Evolutionary conservation across 2,329 filamentous ascomycete genomes (phyloP).

Genomic region (Ascomycota sp.): DNA sequence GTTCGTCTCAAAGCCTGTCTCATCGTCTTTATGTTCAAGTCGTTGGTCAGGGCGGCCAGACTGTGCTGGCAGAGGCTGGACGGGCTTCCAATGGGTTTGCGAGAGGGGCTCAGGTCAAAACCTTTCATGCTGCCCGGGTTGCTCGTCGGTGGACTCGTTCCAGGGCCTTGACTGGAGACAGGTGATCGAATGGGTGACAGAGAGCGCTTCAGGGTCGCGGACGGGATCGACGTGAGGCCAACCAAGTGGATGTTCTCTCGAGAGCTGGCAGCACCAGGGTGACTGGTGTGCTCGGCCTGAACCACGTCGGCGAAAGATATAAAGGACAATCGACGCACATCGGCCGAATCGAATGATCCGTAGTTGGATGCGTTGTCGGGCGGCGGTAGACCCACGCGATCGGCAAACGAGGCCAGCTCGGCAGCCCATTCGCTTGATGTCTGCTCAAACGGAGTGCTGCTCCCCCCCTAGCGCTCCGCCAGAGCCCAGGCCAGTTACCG

Average conservation of each 20-base stretch:
- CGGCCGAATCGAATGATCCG: constrained; percentile 51
- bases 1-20: constrained; percentile 70
- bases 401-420: constrained; percentile 33
- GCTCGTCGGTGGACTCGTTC: constrained; percentile 56
- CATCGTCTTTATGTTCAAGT: constrained; percentile 87
- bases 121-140: constrained; percentile 56
- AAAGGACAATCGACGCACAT: constrained; percentile 73
- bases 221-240: constrained; percentile 40
- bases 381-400: constrained; percentile 16
- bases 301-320: constrained; percentile 95
- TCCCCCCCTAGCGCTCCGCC: constrained; percentile 7
- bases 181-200: constrained; percentile 67
- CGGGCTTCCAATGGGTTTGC: constrained; percentile 43
- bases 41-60: constrained; percentile 23
- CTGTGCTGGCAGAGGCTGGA: constrained; percentile 30
- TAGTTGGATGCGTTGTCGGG: constrained; percentile 55
- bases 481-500: constrained; percentile 31
- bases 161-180: constrained; percentile 46
- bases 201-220: constrained; percentile 38
- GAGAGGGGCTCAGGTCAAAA: constrained; percentile 45
- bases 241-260: constrained; percentile 52
- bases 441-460: constrained; percentile 18
- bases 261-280: constrained; percentile 26
- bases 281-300: constrained; percentile 56
- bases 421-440: constrained; percentile 31